Conservation (phyloP, 495 filamentous ascomycete genomes). For the Neurospora sp. region DNA sequence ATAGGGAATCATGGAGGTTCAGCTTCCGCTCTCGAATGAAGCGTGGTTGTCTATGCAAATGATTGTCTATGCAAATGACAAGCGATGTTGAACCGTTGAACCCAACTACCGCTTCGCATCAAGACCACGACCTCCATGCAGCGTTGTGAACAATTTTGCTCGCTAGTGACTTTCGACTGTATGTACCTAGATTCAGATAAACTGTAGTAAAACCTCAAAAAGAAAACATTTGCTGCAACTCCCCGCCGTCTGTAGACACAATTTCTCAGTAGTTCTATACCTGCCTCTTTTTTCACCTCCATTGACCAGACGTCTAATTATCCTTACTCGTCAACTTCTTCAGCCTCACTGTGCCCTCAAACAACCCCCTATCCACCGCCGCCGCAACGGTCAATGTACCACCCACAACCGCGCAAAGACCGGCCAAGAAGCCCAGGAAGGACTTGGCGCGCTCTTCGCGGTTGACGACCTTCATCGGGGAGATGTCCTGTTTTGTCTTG, state of each 20-base stretch:
- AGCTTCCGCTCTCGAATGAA: no score
- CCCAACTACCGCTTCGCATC: no score
- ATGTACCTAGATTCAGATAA: background rate
- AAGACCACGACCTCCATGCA: no score
- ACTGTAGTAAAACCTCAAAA: background rate
- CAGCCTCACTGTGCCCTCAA: conserved; percentile 72
- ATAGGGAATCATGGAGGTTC: no score
- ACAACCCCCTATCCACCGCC: conserved; percentile 81
- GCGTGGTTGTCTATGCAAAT: no score
- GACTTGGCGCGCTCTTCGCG: conserved; percentile 79
- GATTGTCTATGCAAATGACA: no score
- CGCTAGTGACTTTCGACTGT: background rate
- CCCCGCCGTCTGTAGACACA: background rate
- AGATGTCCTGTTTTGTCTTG: conserved; percentile 69
- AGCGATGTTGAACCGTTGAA: background rate
- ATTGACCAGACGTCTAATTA: no score
- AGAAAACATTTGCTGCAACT: background rate
- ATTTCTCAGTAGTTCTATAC: background rate
- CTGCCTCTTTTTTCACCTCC: background rate
- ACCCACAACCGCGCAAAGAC: conserved; percentile 88
- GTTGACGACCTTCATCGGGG: conserved; percentile 99
- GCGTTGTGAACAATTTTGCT: background rate
- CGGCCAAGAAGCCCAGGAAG: conserved; percentile 83
- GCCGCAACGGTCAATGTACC: conserved; percentile 94
- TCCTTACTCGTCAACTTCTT: conserved; percentile 72